These are phyloP conservation scores for Linnemannia hyalina DNA, from an alignment of 192 early-diverging fungal genomes.

Conservation along the genomic window DNA sequence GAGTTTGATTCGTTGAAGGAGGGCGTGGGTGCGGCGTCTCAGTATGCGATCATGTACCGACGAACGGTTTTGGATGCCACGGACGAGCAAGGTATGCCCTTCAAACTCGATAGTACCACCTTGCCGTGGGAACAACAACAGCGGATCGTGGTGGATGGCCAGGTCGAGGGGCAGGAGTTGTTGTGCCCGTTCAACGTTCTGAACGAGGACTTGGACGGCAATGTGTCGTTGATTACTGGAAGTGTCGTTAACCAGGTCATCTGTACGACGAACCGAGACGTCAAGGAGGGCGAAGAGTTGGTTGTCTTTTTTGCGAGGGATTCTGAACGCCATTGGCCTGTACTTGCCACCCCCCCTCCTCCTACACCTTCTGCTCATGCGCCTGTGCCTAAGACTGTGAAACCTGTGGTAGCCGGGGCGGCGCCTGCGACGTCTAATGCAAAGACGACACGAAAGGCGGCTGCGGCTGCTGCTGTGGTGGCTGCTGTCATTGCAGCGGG, in stretches of 20 bases:
- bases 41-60: slow-evolving; percentile 93
- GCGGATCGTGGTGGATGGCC: not conserved
- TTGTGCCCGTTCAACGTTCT: slow-evolving; percentile 95
- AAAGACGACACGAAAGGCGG: too few relatives aligned
- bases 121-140: not conserved
- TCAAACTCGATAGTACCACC: slow-evolving; percentile 45
- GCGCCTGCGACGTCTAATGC: not conserved
- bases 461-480: too few relatives aligned
- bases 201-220: slow-evolving; percentile 75
- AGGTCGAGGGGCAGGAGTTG: slow-evolving; percentile 21
- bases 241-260: slow-evolving; percentile 89
- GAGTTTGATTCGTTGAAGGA: slow-evolving; percentile 94
- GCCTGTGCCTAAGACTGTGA: too few relatives aligned
- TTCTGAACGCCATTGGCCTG: slow-evolving; percentile 77
- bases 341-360: not conserved
- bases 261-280: slow-evolving; percentile 78
- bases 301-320: slow-evolving; percentile 91
- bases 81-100: slow-evolving; percentile 83
- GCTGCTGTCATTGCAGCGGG: not conserved
- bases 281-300: slow-evolving; percentile 84
- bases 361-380: not conserved
- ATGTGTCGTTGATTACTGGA: slow-evolving; percentile 86
- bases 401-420: not conserved
- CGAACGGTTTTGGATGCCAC: slow-evolving; percentile 94
- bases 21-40: slow-evolving; percentile 78